Conservation (phyloP, 2,329 filamentous ascomycete species). For the Cercospora sojina region DNA sequence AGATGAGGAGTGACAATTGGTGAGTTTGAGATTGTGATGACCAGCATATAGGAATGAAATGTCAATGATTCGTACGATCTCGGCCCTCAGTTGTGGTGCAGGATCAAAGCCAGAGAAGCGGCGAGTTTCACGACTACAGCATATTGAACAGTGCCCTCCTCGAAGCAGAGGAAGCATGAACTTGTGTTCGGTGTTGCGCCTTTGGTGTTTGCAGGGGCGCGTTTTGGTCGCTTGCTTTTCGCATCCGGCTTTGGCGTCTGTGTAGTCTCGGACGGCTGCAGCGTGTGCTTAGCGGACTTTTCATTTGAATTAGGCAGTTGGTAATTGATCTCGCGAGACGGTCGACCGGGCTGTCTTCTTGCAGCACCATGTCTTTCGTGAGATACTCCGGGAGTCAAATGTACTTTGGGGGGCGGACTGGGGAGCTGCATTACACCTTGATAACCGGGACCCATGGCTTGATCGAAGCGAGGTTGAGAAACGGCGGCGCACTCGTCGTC, state of each 20-base stretch:
- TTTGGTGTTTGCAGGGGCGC: background rate
- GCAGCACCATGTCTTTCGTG: background rate
- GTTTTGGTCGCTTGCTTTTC: background rate
- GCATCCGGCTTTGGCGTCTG: background rate
- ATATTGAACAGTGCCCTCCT: background rate
- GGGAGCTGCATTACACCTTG: too few relatives aligned
- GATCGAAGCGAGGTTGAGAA: too few relatives aligned
- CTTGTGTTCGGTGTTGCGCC: background rate
- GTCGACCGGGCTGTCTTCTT: background rate
- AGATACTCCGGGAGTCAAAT: background rate
- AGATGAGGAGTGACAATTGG: conserved; percentile 2
- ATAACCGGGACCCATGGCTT: too few relatives aligned
- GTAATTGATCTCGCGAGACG: background rate
- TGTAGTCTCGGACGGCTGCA: too few relatives aligned
- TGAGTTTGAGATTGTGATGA: too few relatives aligned
- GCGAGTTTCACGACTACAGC: background rate
- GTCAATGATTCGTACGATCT: background rate
- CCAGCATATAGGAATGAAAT: background rate
- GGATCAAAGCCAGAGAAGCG: background rate
- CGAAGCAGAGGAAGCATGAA: background rate
- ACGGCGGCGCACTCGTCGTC: too few relatives aligned
- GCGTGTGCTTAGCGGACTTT: too few relatives aligned
- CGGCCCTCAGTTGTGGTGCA: background rate
- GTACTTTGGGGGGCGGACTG: too few relatives aligned
- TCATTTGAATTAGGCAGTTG: background rate